Conservation (phyloP, 176 grass and related monocot species). For the Zoysia pacifica region DNA sequence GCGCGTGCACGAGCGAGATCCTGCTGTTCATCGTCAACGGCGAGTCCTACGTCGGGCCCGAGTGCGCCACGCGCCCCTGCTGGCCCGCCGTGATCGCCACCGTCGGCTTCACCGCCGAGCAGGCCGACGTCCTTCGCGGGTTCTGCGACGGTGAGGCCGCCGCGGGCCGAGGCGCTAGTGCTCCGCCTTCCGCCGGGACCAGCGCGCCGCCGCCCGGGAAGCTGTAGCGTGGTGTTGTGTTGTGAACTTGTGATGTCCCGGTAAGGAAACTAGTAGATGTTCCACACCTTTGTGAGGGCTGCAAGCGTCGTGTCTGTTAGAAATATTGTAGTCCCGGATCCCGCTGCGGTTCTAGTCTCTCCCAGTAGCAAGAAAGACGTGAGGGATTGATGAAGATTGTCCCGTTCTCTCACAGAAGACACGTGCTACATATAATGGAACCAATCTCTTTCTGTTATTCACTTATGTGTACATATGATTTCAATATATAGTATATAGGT, state of each 20-base stretch:
- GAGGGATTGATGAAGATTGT: too few relatives aligned
- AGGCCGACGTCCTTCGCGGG: conserved; percentile 62
- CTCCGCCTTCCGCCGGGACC: not conserved
- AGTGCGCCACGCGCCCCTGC: conserved; percentile 73
- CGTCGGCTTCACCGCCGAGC: conserved; percentile 63
- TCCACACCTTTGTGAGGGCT: not conserved
- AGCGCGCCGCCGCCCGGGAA: not conserved
- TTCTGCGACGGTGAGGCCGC: conserved; percentile 49
- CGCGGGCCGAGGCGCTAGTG: not conserved
- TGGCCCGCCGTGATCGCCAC: conserved; percentile 72
- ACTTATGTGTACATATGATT: too few relatives aligned
- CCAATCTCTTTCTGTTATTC: too few relatives aligned
- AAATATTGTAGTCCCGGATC: too few relatives aligned
- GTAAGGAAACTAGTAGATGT: too few relatives aligned
- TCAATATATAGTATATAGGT: too few relatives aligned
- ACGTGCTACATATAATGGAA: too few relatives aligned
- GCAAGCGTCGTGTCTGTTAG: not conserved
- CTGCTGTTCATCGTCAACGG: conserved; percentile 82
- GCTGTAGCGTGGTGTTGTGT: not conserved
- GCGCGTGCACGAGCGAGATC: conserved; percentile 74
- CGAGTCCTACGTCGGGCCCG: conserved; percentile 67
- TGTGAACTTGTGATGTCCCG: too few relatives aligned
- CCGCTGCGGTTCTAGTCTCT: too few relatives aligned
- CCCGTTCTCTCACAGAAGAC: too few relatives aligned
- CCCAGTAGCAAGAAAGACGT: too few relatives aligned